These are phyloP conservation scores for Paraphaeosphaeria sporulosa DNA, from an alignment of 2,329 filamentous ascomycete species.

Conservation along the genomic window DNA sequence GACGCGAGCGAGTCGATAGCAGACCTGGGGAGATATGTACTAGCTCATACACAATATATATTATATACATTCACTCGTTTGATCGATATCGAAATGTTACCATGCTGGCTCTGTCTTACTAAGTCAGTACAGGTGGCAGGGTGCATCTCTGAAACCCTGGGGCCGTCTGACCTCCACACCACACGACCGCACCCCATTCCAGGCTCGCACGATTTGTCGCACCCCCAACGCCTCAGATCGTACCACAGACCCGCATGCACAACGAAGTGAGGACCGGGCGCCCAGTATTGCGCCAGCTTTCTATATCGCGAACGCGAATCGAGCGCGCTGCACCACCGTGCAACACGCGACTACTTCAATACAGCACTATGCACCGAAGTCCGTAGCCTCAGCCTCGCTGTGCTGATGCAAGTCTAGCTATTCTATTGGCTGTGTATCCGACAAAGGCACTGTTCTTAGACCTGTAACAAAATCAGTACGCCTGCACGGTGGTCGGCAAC, in stretches of 20 bases:
- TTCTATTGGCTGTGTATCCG: conserved; percentile 3
- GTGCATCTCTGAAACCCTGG: not conserved
- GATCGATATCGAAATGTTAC: not conserved
- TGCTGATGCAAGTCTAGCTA: conserved; percentile 1
- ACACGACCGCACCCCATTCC: not conserved
- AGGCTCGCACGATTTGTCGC: not conserved
- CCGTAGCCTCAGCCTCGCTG: conserved; percentile 12
- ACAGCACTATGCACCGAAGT: conserved; percentile 12
- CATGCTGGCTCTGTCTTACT: not conserved
- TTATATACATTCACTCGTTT: not conserved
- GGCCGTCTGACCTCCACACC: not conserved
- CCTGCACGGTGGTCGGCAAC: conserved; percentile 8
- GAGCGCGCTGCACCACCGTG: conserved; percentile 2
- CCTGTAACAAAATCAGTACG: not conserved
- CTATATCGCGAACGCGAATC: not conserved
- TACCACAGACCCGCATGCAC: not conserved
- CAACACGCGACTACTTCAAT: not conserved
- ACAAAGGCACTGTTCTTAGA: conserved; percentile 7
- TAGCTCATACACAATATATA: not conserved
- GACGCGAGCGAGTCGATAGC: not conserved
- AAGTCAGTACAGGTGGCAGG: not conserved
- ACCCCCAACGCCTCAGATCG: not conserved
- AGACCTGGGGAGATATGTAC: not conserved
- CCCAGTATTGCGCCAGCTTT: not conserved
- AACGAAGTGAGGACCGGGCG: not conserved